phyloP scores from a whole-genome alignment of 1,284 basidiomycete genomes.

The Melampsora americana region DNA sequence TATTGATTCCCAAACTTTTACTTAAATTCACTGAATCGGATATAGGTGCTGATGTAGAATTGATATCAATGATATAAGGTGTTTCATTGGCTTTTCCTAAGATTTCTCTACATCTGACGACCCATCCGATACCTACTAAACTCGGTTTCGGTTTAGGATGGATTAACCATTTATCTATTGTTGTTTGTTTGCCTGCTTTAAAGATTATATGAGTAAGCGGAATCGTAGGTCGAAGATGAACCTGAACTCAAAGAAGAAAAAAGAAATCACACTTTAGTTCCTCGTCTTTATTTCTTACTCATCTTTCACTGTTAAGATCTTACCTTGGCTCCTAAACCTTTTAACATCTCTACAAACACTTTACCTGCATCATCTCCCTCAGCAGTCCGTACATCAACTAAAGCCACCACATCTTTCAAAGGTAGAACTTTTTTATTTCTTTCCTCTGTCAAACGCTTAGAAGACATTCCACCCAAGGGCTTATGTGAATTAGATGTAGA shows the following conservation, averaged over 20 bases:
- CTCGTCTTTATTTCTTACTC: neutral
- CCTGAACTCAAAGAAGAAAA: slow-evolving; percentile 61
- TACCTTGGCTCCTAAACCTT: slow-evolving; percentile 76
- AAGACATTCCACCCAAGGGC: neutral
- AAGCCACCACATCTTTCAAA: slow-evolving; percentile 73
- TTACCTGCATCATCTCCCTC: slow-evolving; percentile 78
- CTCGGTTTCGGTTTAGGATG: slow-evolving; percentile 28
- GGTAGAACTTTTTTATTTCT: slow-evolving; percentile 16
- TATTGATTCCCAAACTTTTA: neutral
- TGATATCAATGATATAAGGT: slow-evolving; percentile 19
- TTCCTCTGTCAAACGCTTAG: neutral
- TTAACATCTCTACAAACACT: slow-evolving; percentile 81
- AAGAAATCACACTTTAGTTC: slow-evolving; percentile 38
- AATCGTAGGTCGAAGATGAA: slow-evolving; percentile 56
- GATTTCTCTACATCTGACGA: slow-evolving; percentile 29
- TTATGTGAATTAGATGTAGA: neutral
- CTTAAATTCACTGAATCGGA: neutral
- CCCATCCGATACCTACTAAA: slow-evolving; percentile 36
- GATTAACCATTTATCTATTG: slow-evolving; percentile 52
- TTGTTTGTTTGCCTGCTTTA: slow-evolving; percentile 78
- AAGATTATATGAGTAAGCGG: slow-evolving; percentile 82
- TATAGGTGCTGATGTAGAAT: neutral
- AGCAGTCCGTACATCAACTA: slow-evolving; percentile 81
- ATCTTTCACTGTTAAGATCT: slow-evolving; percentile 48
- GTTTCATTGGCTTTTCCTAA: slow-evolving; percentile 7